Evolutionary conservation across 2,329 filamentous ascomycete genomes (phyloP), one percentile per base, ranked within the genome.

Genomic region (Fusarium sp.): DNA sequence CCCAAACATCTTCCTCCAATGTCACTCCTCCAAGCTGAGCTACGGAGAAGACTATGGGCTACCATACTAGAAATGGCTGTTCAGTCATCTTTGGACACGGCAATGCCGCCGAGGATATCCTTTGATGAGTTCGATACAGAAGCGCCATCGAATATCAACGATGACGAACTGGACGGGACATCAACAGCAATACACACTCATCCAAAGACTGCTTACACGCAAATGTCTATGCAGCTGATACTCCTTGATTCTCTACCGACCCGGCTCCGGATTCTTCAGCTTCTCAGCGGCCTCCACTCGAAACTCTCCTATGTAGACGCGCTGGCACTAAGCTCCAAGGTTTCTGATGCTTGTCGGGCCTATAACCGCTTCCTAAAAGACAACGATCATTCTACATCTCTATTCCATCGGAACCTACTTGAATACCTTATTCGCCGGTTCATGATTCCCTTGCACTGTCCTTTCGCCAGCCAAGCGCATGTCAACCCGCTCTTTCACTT

Each of bases 381-480:
- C 1, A 74, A 77, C n/a, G 69, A 47, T 4, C 27, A 10, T n/a
- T 27, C 20, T 6, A 27, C 45, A n/a, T 81, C 79, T 0, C 29
- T 77, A 0, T 88, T 87, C 66, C 84, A 87, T 45, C 79, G 83
- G 2, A 89, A 89, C 66, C 76, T 90, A 6, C 79, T 89, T 29
- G 85, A 90, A 58, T 86, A 87, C 45, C 81, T 88, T 0, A 81
- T 88, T 5, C 86, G 87, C 6, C 87, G 90, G 16, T 91, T 90
- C 74, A 74, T 91, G 3, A 84, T 91, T 16, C 83, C 85, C 1
- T 81, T 92, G 0, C 89, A 92, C 70, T 85, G 84, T 9, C 82
- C 85, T 1, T 90, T 86, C 75, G 84, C 84, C 40, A 78, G 78
- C 40, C 80, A 83, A 68, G 84, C 87, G 11, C 81, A 78, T 6